These are phyloP conservation scores for Crithidia expoeki DNA, from an alignment of 208 protist genomes.

Conservation along the genomic window DNA sequence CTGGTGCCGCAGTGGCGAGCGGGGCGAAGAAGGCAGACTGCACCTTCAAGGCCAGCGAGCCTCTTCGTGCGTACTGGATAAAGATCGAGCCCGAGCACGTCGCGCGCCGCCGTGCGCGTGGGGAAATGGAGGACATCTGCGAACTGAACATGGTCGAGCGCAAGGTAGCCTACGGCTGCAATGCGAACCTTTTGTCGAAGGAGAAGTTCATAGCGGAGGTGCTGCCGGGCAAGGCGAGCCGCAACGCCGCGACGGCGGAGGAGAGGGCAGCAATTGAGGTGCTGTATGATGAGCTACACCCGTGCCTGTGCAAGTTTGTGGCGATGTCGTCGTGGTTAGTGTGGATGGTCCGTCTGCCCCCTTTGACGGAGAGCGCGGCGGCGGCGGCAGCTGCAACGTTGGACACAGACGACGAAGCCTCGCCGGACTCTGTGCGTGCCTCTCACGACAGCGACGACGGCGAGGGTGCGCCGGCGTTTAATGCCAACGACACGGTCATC, in stretches of 20 bases:
- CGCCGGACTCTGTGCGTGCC: slow-evolving; percentile 7
- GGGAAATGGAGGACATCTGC: slow-evolving; percentile 48
- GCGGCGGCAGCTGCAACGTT: not conserved
- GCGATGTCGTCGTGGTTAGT: slow-evolving; percentile 52
- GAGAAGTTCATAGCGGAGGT: slow-evolving; percentile 34
- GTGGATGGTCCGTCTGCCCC: slow-evolving; percentile 44
- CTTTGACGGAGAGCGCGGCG: slow-evolving; percentile 12
- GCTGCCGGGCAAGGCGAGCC: slow-evolving; percentile 26
- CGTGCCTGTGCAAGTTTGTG: slow-evolving; percentile 58
- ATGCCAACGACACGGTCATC: slow-evolving; percentile 33
- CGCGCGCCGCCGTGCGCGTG: slow-evolving; percentile 42
- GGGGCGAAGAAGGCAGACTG: slow-evolving; percentile 24
- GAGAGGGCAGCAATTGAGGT: slow-evolving; percentile 22
- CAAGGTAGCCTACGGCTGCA: slow-evolving; percentile 80
- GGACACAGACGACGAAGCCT: slow-evolving; percentile 20
- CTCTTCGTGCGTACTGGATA: slow-evolving; percentile 78
- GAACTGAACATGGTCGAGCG: slow-evolving; percentile 73
- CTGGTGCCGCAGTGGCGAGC: slow-evolving; percentile 18
- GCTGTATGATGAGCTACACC: slow-evolving; percentile 43
- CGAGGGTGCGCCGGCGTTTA: slow-evolving; percentile 2
- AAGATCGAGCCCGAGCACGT: slow-evolving; percentile 70
- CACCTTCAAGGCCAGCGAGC: slow-evolving; percentile 50
- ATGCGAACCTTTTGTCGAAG: slow-evolving; percentile 31
- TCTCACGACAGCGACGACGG: slow-evolving; percentile 1
- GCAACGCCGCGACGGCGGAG: slow-evolving; percentile 14